Evolutionary conservation across 177 flowering plant genomes (phyloP), one percentile per base, ranked within the genome.

Genomic region (Tripterygium wilfordii): DNA sequence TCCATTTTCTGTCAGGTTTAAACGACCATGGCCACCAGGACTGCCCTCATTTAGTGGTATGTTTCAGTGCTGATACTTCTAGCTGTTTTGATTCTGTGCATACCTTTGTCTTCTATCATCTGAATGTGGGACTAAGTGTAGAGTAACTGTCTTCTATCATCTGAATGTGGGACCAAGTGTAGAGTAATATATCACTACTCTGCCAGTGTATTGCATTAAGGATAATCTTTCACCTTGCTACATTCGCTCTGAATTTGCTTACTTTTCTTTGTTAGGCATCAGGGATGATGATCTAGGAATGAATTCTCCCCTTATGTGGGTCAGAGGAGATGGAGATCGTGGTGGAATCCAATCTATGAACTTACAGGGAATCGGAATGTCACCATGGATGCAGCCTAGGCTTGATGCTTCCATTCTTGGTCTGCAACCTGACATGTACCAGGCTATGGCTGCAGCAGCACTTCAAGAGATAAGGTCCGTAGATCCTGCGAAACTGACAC

Each of bases 21-120:
- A 90, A 64, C 76, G 98, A n/a, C 95, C 98, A 38, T 90, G 98
- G 98, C 88, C 89, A 0, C 63, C 82, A 1, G 98, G 96, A 13
- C 52, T 82, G 13, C 92, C 92, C 5, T 60, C 92, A 39, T 69
- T 78, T 41, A 65, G 71, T 36, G 95, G 97, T 85, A 67, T 37
- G 43, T 14, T 61, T 58, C 15, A 26, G 33, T 30, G 7, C 33
- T n/a, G 30, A 24, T 26, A 12, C n/a, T n/a, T 36, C 36, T 30
- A 6, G 8, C 33, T 30, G 33, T 30, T 30, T 30, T 30, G 12
- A 30, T 30, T 30, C 33, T 30, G 8, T 30, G 7, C 12, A 12
- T 6, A 30, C 33, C 12, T 17, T 23, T 42, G 16, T 23, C 25
- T 23, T n/a, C 17, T n/a, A n/a, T n/a, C n/a, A n/a, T n/a, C n/a